These are phyloP conservation scores for Agastache rugosa DNA, from an alignment of 257 asterid species.

Conservation along the genomic window DNA sequence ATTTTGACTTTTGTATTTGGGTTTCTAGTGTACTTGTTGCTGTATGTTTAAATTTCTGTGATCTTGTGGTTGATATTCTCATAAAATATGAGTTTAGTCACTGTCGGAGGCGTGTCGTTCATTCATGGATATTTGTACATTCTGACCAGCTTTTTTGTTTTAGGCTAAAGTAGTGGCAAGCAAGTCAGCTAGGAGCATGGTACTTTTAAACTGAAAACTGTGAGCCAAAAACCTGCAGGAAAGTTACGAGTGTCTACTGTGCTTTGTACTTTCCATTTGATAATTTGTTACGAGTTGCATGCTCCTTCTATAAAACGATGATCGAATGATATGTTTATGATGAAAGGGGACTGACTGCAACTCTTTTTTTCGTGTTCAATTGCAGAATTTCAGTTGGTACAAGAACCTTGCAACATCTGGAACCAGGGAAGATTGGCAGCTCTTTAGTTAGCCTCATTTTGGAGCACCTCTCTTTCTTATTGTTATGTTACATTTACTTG, in stretches of 20 bases:
- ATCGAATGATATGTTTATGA: background rate
- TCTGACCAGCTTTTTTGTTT: background rate
- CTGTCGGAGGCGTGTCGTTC: background rate
- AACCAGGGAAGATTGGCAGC: conserved; percentile 31
- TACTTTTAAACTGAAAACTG: too few relatives aligned
- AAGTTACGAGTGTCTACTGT: background rate
- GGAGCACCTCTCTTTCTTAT: conserved; percentile 32
- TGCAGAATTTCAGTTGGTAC: conserved; percentile 39
- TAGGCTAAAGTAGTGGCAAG: background rate
- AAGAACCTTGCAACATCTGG: conserved; percentile 20
- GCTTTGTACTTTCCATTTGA: background rate
- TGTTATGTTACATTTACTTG: conserved; percentile 23
- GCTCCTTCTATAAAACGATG: background rate
- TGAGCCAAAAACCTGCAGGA: too few relatives aligned
- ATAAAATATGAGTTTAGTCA: background rate
- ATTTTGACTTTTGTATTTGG: background rate
- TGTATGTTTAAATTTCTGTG: background rate
- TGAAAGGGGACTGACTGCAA: background rate
- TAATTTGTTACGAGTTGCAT: background rate
- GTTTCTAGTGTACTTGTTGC: background rate
- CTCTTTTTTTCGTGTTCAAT: conserved; percentile 10
- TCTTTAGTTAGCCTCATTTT: conserved; percentile 37
- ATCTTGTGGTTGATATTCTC: background rate
- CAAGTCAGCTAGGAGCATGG: too few relatives aligned
- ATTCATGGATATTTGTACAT: too few relatives aligned